phyloP scores from a whole-genome alignment of 75 land plant species.

The Pinus taeda region DNA sequence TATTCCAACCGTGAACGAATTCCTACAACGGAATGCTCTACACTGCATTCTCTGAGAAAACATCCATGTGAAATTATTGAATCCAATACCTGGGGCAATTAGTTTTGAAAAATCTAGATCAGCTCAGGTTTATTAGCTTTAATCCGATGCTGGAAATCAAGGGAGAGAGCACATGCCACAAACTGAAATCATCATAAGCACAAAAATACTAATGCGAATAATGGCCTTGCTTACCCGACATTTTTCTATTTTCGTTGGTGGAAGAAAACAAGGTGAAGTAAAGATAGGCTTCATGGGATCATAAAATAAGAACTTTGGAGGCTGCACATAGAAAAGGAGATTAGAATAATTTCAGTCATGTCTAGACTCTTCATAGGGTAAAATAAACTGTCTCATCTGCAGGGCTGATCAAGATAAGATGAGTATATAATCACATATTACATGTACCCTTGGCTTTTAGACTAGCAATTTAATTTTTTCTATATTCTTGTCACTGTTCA shows the following conservation, averaged over 20 bases:
- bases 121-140: neutral
- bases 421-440: no score
- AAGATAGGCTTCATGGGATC: constrained; percentile 92
- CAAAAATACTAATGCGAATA: constrained; percentile 21
- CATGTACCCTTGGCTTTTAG: neutral
- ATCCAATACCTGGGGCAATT: constrained; percentile 48
- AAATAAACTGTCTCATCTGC: neutral
- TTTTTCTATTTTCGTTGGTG: constrained; percentile 91
- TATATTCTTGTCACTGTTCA: neutral
- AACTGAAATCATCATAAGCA: constrained; percentile 28
- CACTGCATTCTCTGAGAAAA: constrained; percentile 58
- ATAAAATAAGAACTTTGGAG: constrained; percentile 82
- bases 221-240: constrained; percentile 64
- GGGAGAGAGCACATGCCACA: neutral
- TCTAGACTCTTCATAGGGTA: neutral
- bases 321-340: constrained; percentile 40
- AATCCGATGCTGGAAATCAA: neutral
- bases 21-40: constrained; percentile 69
- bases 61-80: constrained; percentile 80
- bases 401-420: neutral
- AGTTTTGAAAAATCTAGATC: neutral
- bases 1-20: constrained; percentile 63
- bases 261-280: constrained; percentile 89
- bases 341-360: neutral
- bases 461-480: neutral